phyloP scores from a whole-genome alignment of 1,139 yeast genomes.

The Protomyces lactucae-debilis region DNA sequence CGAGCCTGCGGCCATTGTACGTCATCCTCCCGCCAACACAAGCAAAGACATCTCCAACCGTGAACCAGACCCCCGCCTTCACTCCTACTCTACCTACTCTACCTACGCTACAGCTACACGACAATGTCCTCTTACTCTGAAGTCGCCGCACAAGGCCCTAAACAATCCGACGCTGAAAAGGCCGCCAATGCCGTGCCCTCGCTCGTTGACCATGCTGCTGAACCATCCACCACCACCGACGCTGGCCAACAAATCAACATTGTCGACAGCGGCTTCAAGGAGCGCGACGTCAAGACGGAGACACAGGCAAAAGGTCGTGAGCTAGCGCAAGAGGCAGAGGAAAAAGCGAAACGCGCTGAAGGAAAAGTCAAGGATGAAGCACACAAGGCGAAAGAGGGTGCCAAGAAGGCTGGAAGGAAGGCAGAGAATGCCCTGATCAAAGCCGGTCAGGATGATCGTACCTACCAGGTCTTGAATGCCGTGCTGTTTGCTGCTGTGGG shows the following conservation, averaged over 20 bases:
- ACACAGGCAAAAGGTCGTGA: slow-evolving; percentile 16
- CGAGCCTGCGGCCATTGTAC: too few relatives aligned
- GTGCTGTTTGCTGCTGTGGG: slow-evolving; percentile 15
- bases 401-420: slow-evolving; percentile 19
- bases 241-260: slow-evolving; percentile 21
- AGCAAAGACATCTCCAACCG: too few relatives aligned
- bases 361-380: slow-evolving; percentile 2
- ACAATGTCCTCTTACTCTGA: slow-evolving; percentile 21
- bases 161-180: slow-evolving; percentile 14
- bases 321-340: slow-evolving; percentile 1
- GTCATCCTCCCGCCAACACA: too few relatives aligned
- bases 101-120: too few relatives aligned
- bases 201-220: slow-evolving; percentile 9
- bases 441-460: slow-evolving; percentile 17
- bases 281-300: slow-evolving; percentile 21
- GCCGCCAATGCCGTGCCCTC: slow-evolving; percentile 4
- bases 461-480: slow-evolving; percentile 15
- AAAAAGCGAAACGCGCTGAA: background rate
- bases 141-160: slow-evolving; percentile 20
- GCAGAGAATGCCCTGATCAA: slow-evolving; percentile 15
- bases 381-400: background rate
- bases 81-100: too few relatives aligned
- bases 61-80: too few relatives aligned
- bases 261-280: slow-evolving; percentile 19
- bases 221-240: background rate